Evolutionary conservation across 148 eudicot genomes (phyloP).

Genomic region (Chenopodium berlandieri): DNA sequence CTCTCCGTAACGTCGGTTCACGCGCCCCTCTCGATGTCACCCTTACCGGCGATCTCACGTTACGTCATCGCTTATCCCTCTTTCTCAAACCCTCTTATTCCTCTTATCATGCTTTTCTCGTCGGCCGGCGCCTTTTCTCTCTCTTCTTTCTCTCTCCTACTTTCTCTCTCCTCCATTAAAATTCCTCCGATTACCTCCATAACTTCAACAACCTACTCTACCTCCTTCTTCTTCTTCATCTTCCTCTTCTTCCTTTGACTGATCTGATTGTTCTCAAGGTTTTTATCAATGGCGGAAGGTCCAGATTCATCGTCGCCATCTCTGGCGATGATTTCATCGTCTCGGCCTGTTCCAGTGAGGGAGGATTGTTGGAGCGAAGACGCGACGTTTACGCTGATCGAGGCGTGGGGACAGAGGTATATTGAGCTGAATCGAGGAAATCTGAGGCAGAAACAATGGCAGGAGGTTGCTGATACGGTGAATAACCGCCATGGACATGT

Average conservation of each 20-base stretch:
- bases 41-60: slow-evolving; percentile 33
- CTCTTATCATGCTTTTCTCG: slow-evolving; percentile 30
- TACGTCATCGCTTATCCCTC: slow-evolving; percentile 26
- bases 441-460: slow-evolving; percentile 83
- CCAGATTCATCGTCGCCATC: slow-evolving; percentile 33
- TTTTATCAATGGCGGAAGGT: slow-evolving; percentile 39
- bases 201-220: too few relatives aligned
- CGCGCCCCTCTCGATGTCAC: slow-evolving; percentile 27
- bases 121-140: slow-evolving; percentile 35
- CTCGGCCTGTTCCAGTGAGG: slow-evolving; percentile 47
- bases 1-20: slow-evolving; percentile 23
- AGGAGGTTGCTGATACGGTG: slow-evolving; percentile 72
- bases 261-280: not conserved
- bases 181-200: too few relatives aligned
- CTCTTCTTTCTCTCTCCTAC: not conserved
- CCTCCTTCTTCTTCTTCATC: too few relatives aligned
- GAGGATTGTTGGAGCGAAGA: slow-evolving; percentile 86
- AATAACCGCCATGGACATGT: slow-evolving; percentile 58
- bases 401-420: slow-evolving; percentile 74
- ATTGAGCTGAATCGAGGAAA: slow-evolving; percentile 70
- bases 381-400: slow-evolving; percentile 67
- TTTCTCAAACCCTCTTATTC: slow-evolving; percentile 23
- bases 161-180: not conserved
- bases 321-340: slow-evolving; percentile 23
- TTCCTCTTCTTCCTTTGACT: too few relatives aligned